These are phyloP conservation scores for Lophium mytilinum DNA, from an alignment of 495 filamentous ascomycete genomes.

Conservation along the genomic window DNA sequence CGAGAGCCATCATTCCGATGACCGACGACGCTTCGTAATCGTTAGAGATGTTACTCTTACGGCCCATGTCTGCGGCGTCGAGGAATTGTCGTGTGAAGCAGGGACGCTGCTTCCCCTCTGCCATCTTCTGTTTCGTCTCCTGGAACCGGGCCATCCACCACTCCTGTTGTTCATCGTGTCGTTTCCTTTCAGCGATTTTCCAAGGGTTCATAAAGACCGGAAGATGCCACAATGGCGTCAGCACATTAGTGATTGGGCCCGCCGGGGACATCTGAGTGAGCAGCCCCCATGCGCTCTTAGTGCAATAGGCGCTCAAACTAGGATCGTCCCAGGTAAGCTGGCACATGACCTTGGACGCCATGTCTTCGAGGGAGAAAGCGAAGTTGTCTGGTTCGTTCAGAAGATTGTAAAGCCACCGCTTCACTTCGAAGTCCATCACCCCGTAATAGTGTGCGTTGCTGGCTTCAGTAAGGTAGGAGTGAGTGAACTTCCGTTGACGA, in stretches of 20 bases:
- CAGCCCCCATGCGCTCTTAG: constrained; percentile 31
- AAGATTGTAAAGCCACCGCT: constrained; percentile 30
- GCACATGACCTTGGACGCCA: constrained; percentile 32
- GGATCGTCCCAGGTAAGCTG: constrained; percentile 32
- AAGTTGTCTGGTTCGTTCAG: constrained; percentile 32
- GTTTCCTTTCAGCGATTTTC: constrained; percentile 30
- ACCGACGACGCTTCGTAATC: constrained; percentile 24
- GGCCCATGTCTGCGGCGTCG: constrained; percentile 12
- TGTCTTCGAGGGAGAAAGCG: constrained; percentile 32
- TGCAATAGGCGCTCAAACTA: constrained; percentile 27
- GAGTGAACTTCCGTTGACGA: constrained; percentile 33
- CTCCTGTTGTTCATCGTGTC: constrained; percentile 30
- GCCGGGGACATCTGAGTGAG: constrained; percentile 36
- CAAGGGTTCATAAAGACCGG: constrained; percentile 30
- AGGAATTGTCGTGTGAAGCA: constrained; percentile 25
- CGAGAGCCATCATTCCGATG: constrained; percentile 22
- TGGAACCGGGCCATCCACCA: constrained; percentile 30
- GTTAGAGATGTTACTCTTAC: constrained; percentile 14
- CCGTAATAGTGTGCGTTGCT: constrained; percentile 31
- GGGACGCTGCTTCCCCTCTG: constrained; percentile 17
- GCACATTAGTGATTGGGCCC: constrained; percentile 34
- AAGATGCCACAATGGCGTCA: constrained; percentile 33
- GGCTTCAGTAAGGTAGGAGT: constrained; percentile 31
- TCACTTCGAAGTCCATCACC: constrained; percentile 32
- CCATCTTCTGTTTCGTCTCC: constrained; percentile 11